Conservation (phyloP, 257 asterid species). For the Nicotiana tomentosiformis region DNA sequence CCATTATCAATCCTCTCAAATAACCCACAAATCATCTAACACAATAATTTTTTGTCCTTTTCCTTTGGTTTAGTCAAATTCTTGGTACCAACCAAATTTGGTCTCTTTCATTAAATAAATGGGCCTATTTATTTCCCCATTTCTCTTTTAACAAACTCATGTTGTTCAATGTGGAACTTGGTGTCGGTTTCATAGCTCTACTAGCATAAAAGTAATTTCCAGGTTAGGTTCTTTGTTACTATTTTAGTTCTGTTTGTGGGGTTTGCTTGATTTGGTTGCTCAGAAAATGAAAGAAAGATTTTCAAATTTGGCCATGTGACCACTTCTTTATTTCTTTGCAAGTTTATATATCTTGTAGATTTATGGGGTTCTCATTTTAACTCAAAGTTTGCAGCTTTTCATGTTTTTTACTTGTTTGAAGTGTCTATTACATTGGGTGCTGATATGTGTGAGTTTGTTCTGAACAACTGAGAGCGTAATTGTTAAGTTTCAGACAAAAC, state of each 20-base stretch:
- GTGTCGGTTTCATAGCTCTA: constrained; percentile 21
- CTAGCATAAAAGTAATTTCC: neutral
- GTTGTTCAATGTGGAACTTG: constrained; percentile 23
- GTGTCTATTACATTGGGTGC: neutral
- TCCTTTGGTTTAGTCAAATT: constrained; percentile 15
- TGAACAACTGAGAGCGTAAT: constrained; percentile 28
- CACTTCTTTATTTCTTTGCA: neutral
- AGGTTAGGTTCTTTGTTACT: neutral
- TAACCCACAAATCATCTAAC: neutral
- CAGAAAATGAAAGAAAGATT: constrained; percentile 18
- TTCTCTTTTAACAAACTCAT: constrained; percentile 20
- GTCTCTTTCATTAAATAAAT: constrained; percentile 1
- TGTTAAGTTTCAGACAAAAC: constrained; percentile 34
- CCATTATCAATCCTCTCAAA: neutral
- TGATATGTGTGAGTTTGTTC: constrained; percentile 12
- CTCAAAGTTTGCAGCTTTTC: constrained; percentile 18
- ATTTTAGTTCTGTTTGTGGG: constrained; percentile 12
- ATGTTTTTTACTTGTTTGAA: constrained; percentile 17
- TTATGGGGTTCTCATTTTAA: neutral
- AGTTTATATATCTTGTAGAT: neutral
- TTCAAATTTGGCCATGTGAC: neutral
- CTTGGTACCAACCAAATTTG: constrained; percentile 1
- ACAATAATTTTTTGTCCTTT: constrained; percentile 8
- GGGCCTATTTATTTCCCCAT: constrained; percentile 14
- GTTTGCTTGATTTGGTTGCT: constrained; percentile 22